Evolutionary conservation across 225 moss, liverwort and hornwort species (phyloP).

Genomic region (Physcomitrium patens): DNA sequence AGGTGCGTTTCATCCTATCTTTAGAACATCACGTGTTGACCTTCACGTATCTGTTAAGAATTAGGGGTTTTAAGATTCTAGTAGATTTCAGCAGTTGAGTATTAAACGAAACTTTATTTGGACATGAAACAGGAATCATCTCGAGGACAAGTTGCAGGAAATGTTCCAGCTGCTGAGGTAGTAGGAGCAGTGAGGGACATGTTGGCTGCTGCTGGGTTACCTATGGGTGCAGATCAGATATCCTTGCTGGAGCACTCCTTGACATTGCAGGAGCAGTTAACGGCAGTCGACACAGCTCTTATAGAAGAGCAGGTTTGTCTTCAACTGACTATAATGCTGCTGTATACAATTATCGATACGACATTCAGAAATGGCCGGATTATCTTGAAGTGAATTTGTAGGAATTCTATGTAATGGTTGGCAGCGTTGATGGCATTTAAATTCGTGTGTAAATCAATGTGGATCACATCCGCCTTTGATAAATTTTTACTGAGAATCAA

Average conservation of each 20-base stretch:
- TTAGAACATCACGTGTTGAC: neutral
- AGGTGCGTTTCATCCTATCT: slow-evolving; percentile 29
- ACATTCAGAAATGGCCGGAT: neutral
- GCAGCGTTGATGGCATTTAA: neutral
- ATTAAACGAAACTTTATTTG: slow-evolving; percentile 7
- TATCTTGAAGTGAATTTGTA: neutral
- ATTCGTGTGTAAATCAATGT: neutral
- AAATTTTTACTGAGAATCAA: too few species aligned
- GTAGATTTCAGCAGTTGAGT: slow-evolving; percentile 1
- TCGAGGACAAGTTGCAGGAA: slow-evolving; percentile 35
- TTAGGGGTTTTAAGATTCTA: neutral
- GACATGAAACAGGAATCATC: slow-evolving; percentile 40
- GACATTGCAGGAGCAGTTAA: slow-evolving; percentile 75
- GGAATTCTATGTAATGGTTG: neutral
- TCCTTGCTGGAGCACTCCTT: slow-evolving; percentile 72
- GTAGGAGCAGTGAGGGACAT: slow-evolving; percentile 78
- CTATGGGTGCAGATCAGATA: slow-evolving; percentile 70
- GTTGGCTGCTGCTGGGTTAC: slow-evolving; percentile 84
- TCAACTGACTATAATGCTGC: neutral
- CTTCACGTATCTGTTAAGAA: neutral
- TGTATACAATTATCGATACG: neutral
- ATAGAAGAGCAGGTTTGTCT: slow-evolving; percentile 72
- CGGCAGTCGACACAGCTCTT: slow-evolving; percentile 70
- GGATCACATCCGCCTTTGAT: neutral
- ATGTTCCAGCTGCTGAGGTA: slow-evolving; percentile 77